phyloP scores from a whole-genome alignment of 345 rosid species.

The Eucalyptus urophylla region DNA sequence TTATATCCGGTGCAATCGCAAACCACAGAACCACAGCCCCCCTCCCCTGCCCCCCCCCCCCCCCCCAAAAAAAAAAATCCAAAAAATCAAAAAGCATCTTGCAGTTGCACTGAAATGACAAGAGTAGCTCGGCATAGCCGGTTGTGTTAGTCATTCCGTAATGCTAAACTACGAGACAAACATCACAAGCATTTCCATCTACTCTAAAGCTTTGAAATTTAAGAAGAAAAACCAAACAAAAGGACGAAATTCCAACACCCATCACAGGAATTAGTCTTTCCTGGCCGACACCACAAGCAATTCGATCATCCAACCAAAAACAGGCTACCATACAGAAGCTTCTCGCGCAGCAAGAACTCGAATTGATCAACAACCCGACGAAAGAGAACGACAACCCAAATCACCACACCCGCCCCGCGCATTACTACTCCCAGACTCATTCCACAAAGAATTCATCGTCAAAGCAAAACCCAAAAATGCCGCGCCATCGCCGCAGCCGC shows the following conservation, averaged over 20 bases:
- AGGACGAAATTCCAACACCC: background rate
- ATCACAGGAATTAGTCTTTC: background rate
- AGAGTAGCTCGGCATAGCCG: background rate
- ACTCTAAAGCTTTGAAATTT: background rate
- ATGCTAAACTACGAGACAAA: background rate
- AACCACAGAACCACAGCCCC: background rate
- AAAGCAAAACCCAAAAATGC: background rate
- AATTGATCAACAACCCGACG: background rate
- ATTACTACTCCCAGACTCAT: background rate
- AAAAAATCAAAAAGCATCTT: background rate
- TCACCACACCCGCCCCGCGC: background rate
- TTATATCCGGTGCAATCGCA: background rate
- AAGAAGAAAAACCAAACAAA: background rate
- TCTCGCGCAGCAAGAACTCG: background rate
- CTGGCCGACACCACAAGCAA: background rate
- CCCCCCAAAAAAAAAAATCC: background rate
- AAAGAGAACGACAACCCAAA: background rate
- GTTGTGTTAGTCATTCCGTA: background rate
- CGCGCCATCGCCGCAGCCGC: background rate
- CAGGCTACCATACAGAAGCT: background rate
- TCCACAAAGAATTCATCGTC: background rate
- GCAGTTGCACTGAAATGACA: background rate
- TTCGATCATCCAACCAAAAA: background rate
- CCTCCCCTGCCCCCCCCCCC: rapidly evolving
- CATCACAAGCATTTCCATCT: background rate